These are phyloP conservation scores for Ophiosphaerella herpotricha DNA, from an alignment of 2,329 filamentous ascomycete genomes.

Conservation along the genomic window DNA sequence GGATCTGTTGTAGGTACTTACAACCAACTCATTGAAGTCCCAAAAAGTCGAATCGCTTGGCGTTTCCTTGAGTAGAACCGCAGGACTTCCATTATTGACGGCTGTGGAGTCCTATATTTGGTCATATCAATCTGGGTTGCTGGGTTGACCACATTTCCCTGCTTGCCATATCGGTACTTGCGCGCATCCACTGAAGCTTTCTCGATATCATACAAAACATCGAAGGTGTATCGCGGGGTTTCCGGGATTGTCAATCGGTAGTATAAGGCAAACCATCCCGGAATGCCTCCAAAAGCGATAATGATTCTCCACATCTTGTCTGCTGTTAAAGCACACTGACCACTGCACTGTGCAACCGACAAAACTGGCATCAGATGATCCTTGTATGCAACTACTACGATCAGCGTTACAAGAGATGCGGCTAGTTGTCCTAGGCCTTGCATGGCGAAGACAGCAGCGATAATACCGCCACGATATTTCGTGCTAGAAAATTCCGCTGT, in stretches of 20 bases:
- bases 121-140: conserved; percentile 56
- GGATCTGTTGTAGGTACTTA: conserved; percentile 6
- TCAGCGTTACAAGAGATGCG: conserved; percentile 75
- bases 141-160: conserved; percentile 65
- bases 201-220: conserved; percentile 71
- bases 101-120: conserved; percentile 39
- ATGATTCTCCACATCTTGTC: conserved; percentile 88
- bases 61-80: conserved; percentile 71
- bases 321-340: conserved; percentile 69
- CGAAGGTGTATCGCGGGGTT: conserved; percentile 86
- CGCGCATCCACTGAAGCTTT: conserved; percentile 70
- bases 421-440: conserved; percentile 81
- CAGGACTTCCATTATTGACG: conserved; percentile 63
- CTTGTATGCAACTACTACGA: conserved; percentile 73
- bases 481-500: conserved; percentile 87
- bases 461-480: conserved; percentile 85
- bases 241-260: conserved; percentile 87
- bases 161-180: conserved; percentile 71
- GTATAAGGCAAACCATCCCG: conserved; percentile 80
- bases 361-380: conserved; percentile 60
- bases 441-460: conserved; percentile 86
- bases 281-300: conserved; percentile 80
- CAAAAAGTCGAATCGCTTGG: conserved; percentile 71
- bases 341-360: conserved; percentile 62
- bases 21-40: conserved; percentile 84